These are phyloP conservation scores for Arbutus unedo DNA, from an alignment of 148 eudicot species.

Conservation along the genomic window DNA sequence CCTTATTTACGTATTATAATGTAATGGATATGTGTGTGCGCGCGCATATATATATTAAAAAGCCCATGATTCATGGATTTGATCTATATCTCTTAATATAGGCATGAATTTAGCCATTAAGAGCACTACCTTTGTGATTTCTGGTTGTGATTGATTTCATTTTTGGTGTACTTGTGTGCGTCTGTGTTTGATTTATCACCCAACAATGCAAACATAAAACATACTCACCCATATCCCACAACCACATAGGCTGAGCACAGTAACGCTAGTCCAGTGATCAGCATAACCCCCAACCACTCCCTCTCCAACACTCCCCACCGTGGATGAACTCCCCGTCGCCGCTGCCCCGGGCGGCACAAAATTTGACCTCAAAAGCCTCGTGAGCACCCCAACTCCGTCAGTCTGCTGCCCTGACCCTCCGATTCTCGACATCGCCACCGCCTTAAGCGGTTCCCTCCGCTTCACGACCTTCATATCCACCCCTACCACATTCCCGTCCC, in stretches of 20 bases:
- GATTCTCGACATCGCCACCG: constrained; percentile 50
- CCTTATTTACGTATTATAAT: no score
- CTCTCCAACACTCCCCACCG: constrained; percentile 29
- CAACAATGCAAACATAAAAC: constrained; percentile 10
- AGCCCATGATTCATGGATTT: no score
- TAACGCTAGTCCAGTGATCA: constrained; percentile 81
- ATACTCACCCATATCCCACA: constrained; percentile 75
- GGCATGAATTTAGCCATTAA: no score
- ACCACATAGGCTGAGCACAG: constrained; percentile 58
- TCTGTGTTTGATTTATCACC: not conserved
- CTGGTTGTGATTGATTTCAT: not conserved
- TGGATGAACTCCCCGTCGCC: constrained; percentile 25
- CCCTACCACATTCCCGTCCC: constrained; percentile 16
- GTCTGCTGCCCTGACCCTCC: constrained; percentile 77
- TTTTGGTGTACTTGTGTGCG: not conserved
- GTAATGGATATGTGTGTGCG: no score
- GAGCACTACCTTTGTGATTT: not conserved
- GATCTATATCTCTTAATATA: no score
- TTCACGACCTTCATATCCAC: constrained; percentile 79
- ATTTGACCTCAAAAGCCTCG: constrained; percentile 61
- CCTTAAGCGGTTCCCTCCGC: constrained; percentile 73
- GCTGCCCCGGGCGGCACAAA: constrained; percentile 20
- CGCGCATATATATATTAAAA: no score
- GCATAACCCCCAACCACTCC: constrained; percentile 36
- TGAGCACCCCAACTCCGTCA: constrained; percentile 85